Conservation (phyloP, 805 yeast genomes). For the Barnettozyma populi region DNA sequence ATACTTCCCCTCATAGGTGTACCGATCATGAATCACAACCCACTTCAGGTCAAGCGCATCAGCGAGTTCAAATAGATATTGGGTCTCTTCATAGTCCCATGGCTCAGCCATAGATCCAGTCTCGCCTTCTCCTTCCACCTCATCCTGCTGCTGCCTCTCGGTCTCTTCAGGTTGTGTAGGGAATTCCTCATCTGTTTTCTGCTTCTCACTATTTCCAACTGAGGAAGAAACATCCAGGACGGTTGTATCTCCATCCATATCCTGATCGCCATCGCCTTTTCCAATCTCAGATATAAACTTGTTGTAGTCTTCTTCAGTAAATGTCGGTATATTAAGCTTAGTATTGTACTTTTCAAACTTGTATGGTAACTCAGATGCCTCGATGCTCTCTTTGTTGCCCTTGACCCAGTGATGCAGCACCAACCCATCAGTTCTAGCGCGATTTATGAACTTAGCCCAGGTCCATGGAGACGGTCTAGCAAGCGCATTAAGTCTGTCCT, state of each 20-base stretch:
- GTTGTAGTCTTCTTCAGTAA: slow-evolving; percentile 58
- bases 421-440: slow-evolving; percentile 44
- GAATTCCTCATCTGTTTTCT: not conserved
- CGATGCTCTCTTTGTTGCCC: slow-evolving; percentile 42
- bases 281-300: slow-evolving; percentile 36
- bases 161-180: not conserved
- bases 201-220: not conserved
- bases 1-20: slow-evolving; percentile 26
- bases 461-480: slow-evolving; percentile 82
- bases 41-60: slow-evolving; percentile 48
- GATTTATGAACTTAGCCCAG: slow-evolving; percentile 53
- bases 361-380: slow-evolving; percentile 39
- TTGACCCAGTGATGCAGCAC: slow-evolving; percentile 81
- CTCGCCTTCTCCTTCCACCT: slow-evolving; percentile 18
- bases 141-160: slow-evolving; percentile 9
- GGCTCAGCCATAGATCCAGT: slow-evolving; percentile 20
- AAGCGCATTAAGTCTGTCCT: slow-evolving; percentile 55
- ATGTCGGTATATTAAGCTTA: slow-evolving; percentile 60
- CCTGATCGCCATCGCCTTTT: slow-evolving; percentile 1
- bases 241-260: slow-evolving; percentile 4
- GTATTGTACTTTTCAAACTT: slow-evolving; percentile 73
- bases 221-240: not conserved
- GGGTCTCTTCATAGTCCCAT: slow-evolving; percentile 79
- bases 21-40: slow-evolving; percentile 62
- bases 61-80: slow-evolving; percentile 70